phyloP scores from a whole-genome alignment of 2,329 filamentous ascomycete species.

The Fusarium temperatum region DNA sequence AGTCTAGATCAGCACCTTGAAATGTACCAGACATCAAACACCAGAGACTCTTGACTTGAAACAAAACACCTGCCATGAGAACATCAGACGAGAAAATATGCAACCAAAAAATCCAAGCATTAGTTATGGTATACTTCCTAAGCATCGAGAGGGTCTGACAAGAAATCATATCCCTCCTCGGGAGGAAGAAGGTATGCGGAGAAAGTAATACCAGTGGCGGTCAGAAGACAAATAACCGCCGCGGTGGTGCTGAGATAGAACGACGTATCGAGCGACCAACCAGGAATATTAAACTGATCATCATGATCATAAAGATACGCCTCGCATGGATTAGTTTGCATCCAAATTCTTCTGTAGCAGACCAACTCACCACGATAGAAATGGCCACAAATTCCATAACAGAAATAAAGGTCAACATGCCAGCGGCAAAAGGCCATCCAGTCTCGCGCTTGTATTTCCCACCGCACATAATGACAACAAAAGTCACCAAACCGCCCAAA shows the following conservation, averaged over 20 bases:
- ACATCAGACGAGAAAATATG: background rate
- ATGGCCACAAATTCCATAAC: slow-evolving; percentile 79
- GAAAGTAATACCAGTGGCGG: slow-evolving; percentile 67
- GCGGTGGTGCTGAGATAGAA: slow-evolving; percentile 76
- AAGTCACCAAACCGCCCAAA: slow-evolving; percentile 81
- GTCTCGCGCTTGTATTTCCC: slow-evolving; percentile 81
- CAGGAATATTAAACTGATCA: slow-evolving; percentile 79
- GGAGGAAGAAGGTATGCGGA: slow-evolving; percentile 77
- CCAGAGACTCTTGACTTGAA: background rate
- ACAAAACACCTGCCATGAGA: slow-evolving; percentile 6
- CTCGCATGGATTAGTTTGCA: slow-evolving; percentile 54
- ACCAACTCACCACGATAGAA: slow-evolving; percentile 78
- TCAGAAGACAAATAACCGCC: slow-evolving; percentile 61
- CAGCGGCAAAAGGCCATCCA: slow-evolving; percentile 81
- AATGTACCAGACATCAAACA: background rate
- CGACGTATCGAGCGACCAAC: slow-evolving; percentile 82
- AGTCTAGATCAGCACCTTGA: slow-evolving; percentile 5
- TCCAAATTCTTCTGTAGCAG: background rate
- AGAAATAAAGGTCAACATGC: slow-evolving; percentile 71
- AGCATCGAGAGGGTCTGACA: slow-evolving; percentile 64
- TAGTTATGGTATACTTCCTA: slow-evolving; percentile 1
- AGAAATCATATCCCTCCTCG: slow-evolving; percentile 86
- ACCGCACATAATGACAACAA: slow-evolving; percentile 78
- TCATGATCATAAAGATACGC: slow-evolving; percentile 86
- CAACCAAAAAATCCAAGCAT: background rate